Evolutionary conservation across 768 basidiomycete genomes (phyloP), one percentile per base, ranked within the genome.

Genomic region (Saitozyma sp.): DNA sequence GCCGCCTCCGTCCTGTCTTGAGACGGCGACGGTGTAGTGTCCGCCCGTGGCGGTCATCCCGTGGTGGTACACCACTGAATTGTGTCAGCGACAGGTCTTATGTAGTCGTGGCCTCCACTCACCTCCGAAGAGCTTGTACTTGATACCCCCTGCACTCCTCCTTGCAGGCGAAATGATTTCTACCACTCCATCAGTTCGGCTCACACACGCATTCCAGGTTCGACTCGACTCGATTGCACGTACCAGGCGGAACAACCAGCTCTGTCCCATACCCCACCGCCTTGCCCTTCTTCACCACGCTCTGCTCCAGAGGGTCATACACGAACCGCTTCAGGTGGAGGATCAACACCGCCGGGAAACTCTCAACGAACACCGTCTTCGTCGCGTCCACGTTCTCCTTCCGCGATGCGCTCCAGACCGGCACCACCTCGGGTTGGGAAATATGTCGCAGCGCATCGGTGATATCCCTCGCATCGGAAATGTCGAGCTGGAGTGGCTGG

Each of bases 11-110:
- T 84, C 83, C 54, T 73, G 89, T 68, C 91, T 88, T 2, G 94
- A 82, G 9, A 94, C 89, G 70, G 92, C 89, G 52, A 95, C 85
- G 2, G 94, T 98, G 81, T 97, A 98, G 79, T 97, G 95, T 0
- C 95, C 95, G 3, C 93, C 92, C 0, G 88, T 88, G 0, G 95
- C 92, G 8, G 90, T 90, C 38, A 84, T 82, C 2, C 95, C 95
- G 68, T 99, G 94, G 77, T 99, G 95, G 78, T 97, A 97, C 11
- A 97, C 81, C 9, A 87, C 95, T 90, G 64, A 0, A 46, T 3
- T 5, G 6, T 9, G 49, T 66, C 49, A 64, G 63, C 65, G 50
- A 11, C 9, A 46, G 55, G 9, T 20, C 8, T 3, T 6, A 38
- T 37, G 37, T 52, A 16, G 0, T 19, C 19, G 16, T 42, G 41